These are phyloP conservation scores for Globisporangium camurandrum DNA, from an alignment of 352 stramenopile species.

Conservation along the genomic window DNA sequence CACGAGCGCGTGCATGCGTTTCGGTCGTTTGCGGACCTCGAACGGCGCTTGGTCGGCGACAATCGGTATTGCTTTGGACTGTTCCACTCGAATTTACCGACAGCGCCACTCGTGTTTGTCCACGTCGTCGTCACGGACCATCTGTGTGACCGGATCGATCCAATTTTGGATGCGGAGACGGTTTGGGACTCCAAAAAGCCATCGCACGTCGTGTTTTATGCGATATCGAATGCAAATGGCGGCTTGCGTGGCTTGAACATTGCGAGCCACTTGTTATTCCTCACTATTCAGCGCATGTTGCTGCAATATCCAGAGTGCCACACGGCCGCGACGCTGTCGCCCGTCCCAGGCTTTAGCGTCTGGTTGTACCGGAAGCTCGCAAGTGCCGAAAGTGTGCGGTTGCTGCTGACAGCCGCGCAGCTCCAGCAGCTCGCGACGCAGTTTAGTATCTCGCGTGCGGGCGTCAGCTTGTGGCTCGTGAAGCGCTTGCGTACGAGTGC, in stretches of 20 bases:
- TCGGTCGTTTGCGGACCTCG: conserved; percentile 57
- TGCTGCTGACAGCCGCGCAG: conserved; percentile 47
- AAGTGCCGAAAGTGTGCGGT: conserved; percentile 14
- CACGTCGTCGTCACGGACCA: conserved; percentile 66
- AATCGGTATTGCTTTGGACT: conserved; percentile 76
- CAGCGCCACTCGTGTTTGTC: conserved; percentile 68
- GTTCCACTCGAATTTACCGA: conserved; percentile 78
- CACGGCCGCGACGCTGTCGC: conserved; percentile 66
- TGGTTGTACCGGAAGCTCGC: conserved; percentile 56
- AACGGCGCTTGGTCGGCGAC: conserved; percentile 45
- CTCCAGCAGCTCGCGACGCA: conserved; percentile 40
- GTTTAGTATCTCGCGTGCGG: conserved; percentile 47
- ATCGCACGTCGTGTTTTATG: conserved; percentile 83
- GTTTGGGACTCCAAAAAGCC: conserved; percentile 28
- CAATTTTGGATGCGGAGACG: conserved; percentile 49
- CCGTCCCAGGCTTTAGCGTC: conserved; percentile 61
- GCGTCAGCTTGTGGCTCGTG: conserved; percentile 63
- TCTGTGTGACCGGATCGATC: conserved; percentile 52
- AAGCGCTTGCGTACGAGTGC: conserved; percentile 40
- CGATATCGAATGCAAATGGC: conserved; percentile 72
- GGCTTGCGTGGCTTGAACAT: conserved; percentile 79
- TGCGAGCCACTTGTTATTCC: conserved; percentile 72
- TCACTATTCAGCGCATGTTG: conserved; percentile 74
- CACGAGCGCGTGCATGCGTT: conserved; percentile 75
- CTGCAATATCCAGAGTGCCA: conserved; percentile 55